Evolutionary conservation across 1,284 basidiomycete genomes (phyloP).

Genomic region (Tranzscheliella williamsii): DNA sequence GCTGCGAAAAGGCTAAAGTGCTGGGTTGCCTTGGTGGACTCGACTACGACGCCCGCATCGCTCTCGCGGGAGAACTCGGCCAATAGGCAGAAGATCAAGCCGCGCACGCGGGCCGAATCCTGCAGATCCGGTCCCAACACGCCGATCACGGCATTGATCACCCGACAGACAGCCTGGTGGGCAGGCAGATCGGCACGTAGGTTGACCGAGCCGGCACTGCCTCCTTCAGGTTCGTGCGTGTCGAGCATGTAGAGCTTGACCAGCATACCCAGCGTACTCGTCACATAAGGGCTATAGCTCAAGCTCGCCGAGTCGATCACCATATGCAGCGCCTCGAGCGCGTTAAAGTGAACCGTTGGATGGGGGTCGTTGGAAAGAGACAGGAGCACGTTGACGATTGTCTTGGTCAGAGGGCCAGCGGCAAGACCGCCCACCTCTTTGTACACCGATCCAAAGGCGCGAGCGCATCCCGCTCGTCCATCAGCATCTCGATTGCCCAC

Average conservation of each 20-base stretch:
- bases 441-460: conserved; percentile 93
- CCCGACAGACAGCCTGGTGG: conserved; percentile 86
- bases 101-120: conserved; percentile 77
- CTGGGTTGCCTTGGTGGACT: conserved; percentile 93
- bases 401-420: conserved; percentile 91
- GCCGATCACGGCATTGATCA: conserved; percentile 88
- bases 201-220: conserved; percentile 76
- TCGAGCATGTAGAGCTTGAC: conserved; percentile 88
- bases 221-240: conserved; percentile 91
- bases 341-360: conserved; percentile 92
- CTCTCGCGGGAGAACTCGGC: conserved; percentile 78
- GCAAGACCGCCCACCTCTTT: conserved; percentile 88
- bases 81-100: conserved; percentile 80
- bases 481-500: conserved; percentile 93
- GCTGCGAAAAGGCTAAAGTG: conserved; percentile 95
- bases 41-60: conserved; percentile 85
- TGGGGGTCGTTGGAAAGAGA: conserved; percentile 94
- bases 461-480: conserved; percentile 87
- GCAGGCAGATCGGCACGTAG: conserved; percentile 86
- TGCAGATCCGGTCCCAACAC: conserved; percentile 94
- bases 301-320: conserved; percentile 92
- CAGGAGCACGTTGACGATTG: conserved; percentile 92
- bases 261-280: conserved; percentile 85
- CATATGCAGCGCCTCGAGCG: conserved; percentile 79
- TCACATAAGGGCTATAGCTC: conserved; percentile 85